These are phyloP conservation scores for Aureobasidium uvarum DNA, from an alignment of 2,329 filamentous ascomycete genomes.

Conservation along the genomic window DNA sequence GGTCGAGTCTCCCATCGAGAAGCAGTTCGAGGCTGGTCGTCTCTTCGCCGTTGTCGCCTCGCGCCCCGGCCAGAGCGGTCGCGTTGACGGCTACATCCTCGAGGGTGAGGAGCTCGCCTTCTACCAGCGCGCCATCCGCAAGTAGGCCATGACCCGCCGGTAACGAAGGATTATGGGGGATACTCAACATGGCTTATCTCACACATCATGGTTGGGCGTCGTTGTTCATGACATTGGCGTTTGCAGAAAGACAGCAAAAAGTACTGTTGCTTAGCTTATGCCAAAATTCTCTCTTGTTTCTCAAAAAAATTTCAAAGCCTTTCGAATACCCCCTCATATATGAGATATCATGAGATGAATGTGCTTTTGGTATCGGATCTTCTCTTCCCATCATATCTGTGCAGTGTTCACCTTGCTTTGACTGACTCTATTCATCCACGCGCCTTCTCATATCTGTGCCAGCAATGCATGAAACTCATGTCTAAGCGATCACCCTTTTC, in stretches of 20 bases:
- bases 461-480: neutral
- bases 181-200: conserved; percentile 14
- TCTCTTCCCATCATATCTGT: neutral
- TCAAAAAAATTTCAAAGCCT: conserved; percentile 22
- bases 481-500: neutral
- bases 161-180: conserved; percentile 16
- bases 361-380: conserved; percentile 6
- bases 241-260: conserved; percentile 25
- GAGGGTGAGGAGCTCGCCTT: conserved; percentile 99
- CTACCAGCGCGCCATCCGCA: conserved; percentile 99
- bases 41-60: conserved; percentile 90
- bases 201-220: conserved; percentile 23
- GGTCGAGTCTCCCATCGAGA: conserved; percentile 89
- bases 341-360: conserved; percentile 14
- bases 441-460: too few species aligned
- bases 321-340: conserved; percentile 20
- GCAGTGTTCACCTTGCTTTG: neutral
- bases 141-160: conserved; percentile 60
- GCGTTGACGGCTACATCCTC: conserved; percentile 94
- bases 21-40: conserved; percentile 99
- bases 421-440: neutral
- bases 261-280: conserved; percentile 21
- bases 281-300: conserved; percentile 19
- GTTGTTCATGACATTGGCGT: conserved; percentile 26
- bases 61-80: conserved; percentile 94